Base-by-base conservation (phyloP, 805 yeast genomes). In the Ogataea polymorpha region DNA sequence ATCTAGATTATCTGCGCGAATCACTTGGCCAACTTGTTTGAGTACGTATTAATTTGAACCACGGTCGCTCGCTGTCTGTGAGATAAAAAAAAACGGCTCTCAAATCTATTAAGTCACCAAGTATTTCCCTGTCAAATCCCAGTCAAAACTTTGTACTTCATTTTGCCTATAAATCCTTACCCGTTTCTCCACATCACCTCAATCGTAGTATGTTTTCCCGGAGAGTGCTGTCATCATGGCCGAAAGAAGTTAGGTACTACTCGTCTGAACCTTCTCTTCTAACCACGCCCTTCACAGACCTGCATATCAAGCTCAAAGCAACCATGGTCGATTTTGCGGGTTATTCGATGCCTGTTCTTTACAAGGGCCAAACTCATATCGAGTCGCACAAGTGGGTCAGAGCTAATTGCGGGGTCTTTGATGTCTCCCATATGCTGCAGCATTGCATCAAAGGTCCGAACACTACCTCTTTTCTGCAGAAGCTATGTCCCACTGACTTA, bases 401-500 rank as follows among this genome's bases (percentile, higher is more conserved):
- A 62, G 57, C 69, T 15, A 77, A 86, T 47, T 89, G 90, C 26
- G 99, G 99, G 6, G 69, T 93, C 37, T 93, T 93, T 56, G 99
- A 93, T 61, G 99, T 93, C 37, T 86, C 96, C 40, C 99, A 93
- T 65, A 93, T 93, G 99, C 74, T 91, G 37, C 99, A 93, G 68
- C 97, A 95, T 62, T 74, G 70, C 31, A 62, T 93, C 45, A 59
- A 63, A 2, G 99, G 99, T 12, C 65, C 75, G 1, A 83, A 77
- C 29, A 77, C 95, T 1, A 67, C 78, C 5, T 68, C 69, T 4
- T 79, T 91, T 41, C 70, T 93, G 49, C 84, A 93, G 61, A 77
- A 74, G 51, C 68, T 91, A 36, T 86, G 96, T n/a, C 99, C 99
- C 9, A 77, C 91, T 12, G 96, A 89, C 60, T 75, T 89, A 47